Percentiles rank a stretch among this genome's conserved stretches.
These are phyloP conservation scores for Chaetomium sp. DNA, from an alignment of 2,329 filamentous ascomycete genomes.

Conservation along the genomic window DNA sequence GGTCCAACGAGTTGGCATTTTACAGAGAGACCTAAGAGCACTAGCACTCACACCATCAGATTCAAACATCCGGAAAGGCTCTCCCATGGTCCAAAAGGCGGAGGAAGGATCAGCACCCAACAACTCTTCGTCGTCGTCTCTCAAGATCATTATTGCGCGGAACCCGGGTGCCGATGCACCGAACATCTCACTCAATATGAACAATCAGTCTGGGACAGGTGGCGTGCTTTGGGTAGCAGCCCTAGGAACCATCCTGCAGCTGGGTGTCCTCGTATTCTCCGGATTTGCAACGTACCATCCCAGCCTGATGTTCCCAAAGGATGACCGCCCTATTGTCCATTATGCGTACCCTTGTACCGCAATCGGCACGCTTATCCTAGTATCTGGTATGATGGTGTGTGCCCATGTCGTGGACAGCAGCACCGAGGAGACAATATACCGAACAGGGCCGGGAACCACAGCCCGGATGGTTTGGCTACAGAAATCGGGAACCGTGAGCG, in stretches of 20 bases:
- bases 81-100: too few species aligned
- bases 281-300: neutral
- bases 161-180: neutral
- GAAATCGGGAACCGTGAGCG: neutral
- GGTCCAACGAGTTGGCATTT: too few species aligned
- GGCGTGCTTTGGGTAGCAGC: too few species aligned
- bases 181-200: neutral
- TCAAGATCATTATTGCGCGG: neutral
- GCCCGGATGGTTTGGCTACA: neutral
- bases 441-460: neutral
- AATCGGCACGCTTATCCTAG: neutral
- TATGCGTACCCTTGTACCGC: neutral
- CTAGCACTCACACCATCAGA: too few species aligned
- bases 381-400: neutral
- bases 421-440: neutral
- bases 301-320: too few species aligned
- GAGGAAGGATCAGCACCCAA: too few species aligned
- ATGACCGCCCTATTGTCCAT: too few species aligned
- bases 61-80: too few species aligned
- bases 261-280: neutral
- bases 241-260: too few species aligned
- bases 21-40: too few species aligned
- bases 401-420: neutral
- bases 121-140: neutral
- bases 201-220: neutral